A percentile compares a stretch with the other conserved stretches of the same genome.
These are phyloP conservation scores for Tolypocladium tropicale DNA, from an alignment of 2,329 filamentous ascomycete genomes.

Conservation along the genomic window DNA sequence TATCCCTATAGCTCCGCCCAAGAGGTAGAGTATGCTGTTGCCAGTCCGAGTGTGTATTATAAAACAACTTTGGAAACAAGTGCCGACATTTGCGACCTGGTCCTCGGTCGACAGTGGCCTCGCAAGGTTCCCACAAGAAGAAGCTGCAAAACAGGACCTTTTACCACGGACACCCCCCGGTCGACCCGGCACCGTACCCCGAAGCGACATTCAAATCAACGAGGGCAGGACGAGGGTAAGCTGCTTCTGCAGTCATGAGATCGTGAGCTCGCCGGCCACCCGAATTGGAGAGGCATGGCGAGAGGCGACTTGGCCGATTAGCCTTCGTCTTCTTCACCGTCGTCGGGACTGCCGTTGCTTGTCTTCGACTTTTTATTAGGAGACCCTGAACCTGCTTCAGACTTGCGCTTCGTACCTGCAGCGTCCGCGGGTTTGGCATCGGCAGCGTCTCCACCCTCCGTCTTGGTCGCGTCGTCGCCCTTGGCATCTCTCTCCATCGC, in stretches of 20 bases:
- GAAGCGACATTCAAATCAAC: conserved; percentile 3
- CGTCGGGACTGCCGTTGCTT: conserved; percentile 28
- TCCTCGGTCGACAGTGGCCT: neutral
- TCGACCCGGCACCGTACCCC: conserved; percentile 7
- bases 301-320: conserved; percentile 6
- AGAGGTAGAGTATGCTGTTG: conserved; percentile 21
- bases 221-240: conserved; percentile 2
- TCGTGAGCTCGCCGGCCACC: conserved; percentile 18
- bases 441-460: conserved; percentile 14
- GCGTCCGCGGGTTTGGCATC: conserved; percentile 13
- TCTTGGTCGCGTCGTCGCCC: conserved; percentile 23
- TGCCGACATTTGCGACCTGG: neutral
- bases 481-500: conserved; percentile 64
- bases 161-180: conserved; percentile 3
- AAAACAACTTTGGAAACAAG: conserved; percentile 8
- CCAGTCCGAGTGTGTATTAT: conserved; percentile 28
- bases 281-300: neutral
- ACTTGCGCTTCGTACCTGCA: conserved; percentile 50
- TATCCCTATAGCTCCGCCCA: conserved; percentile 13
- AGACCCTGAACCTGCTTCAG: conserved; percentile 35
- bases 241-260: conserved; percentile 21
- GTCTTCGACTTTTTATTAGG: conserved; percentile 49
- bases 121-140: neutral
- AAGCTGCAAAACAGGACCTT: neutral
- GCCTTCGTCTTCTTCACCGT: conserved; percentile 27